These are phyloP conservation scores for Malassezia dermatis DNA, from an alignment of 1,284 basidiomycete genomes.

Conservation along the genomic window DNA sequence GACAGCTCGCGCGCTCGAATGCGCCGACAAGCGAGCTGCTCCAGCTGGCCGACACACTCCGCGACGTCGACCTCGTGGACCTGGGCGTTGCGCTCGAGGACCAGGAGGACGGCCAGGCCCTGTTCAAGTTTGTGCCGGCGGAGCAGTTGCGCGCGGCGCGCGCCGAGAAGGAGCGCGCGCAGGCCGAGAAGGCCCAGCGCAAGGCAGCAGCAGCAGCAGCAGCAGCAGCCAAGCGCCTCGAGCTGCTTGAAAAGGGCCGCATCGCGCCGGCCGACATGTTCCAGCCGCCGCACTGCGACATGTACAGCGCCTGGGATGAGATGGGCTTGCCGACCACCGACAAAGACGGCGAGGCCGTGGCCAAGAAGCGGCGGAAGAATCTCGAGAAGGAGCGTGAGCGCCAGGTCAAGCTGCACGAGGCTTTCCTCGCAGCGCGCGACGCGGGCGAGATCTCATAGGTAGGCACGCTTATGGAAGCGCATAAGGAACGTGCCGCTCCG, in stretches of 20 bases:
- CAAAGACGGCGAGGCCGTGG: constrained; percentile 69
- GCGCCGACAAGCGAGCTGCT: constrained; percentile 35
- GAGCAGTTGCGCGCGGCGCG: constrained; percentile 69
- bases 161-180: constrained; percentile 73
- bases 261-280: constrained; percentile 68
- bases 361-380: constrained; percentile 73
- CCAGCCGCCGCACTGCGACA: constrained; percentile 50
- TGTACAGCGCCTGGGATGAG: constrained; percentile 60
- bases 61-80: constrained; percentile 80
- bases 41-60: constrained; percentile 60
- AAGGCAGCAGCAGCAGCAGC: constrained; percentile 66
- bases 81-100: constrained; percentile 93
- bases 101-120: constrained; percentile 64
- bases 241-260: constrained; percentile 74
- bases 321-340: constrained; percentile 74
- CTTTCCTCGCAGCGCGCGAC: constrained; percentile 34
- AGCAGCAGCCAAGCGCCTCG: constrained; percentile 62
- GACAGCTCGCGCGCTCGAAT: constrained; percentile 62
- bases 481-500: constrained; percentile 34
- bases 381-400: constrained; percentile 64
- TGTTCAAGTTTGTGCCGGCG: constrained; percentile 83
- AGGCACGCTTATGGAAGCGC: not conserved
- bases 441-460: constrained; percentile 24
- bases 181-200: constrained; percentile 67
- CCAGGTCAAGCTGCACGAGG: constrained; percentile 52